Evolutionary conservation across 2,329 filamentous ascomycete species (phyloP).

Genomic region (Clonostachys sp.): DNA sequence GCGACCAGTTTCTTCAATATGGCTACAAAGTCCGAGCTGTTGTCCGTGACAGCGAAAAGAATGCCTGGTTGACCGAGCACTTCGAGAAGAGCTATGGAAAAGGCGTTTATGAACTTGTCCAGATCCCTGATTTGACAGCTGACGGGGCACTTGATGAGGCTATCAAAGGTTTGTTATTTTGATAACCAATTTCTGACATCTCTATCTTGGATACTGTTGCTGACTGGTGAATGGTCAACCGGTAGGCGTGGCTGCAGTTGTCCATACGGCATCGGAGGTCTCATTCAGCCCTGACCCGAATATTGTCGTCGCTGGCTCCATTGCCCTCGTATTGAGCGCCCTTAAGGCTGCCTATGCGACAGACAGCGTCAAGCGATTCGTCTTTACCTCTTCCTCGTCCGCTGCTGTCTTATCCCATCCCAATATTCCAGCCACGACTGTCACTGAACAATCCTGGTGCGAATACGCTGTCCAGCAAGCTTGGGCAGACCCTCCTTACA

Average conservation of each 20-base stretch:
- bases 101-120: conserved; percentile 24
- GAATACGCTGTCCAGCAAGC: conserved; percentile 21
- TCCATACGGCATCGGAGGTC: conserved; percentile 29
- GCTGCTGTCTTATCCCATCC: conserved; percentile 10
- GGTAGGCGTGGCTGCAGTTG: conserved; percentile 18
- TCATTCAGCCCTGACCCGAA: conserved; percentile 27
- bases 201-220: too few relatives aligned
- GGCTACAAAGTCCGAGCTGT: conserved; percentile 26
- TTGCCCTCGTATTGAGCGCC: conserved; percentile 17
- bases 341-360: conserved; percentile 26
- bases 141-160: conserved; percentile 16
- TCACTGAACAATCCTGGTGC: conserved; percentile 23
- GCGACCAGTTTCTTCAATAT: conserved; percentile 18
- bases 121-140: conserved; percentile 24
- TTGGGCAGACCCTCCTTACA: conserved; percentile 24
- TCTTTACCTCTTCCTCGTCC: conserved; percentile 28
- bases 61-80: conserved; percentile 13
- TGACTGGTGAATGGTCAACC: too few relatives aligned
- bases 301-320: conserved; percentile 25
- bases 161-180: conserved; percentile 12
- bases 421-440: conserved; percentile 8
- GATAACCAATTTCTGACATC: too few relatives aligned
- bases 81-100: conserved; percentile 23
- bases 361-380: conserved; percentile 28
- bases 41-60: conserved; percentile 15